Percentiles rank a stretch among this genome's conserved stretches.
Evolutionary conservation across 352 stramenopile species (phyloP).

Genomic region (Phytophthora hybrid): DNA sequence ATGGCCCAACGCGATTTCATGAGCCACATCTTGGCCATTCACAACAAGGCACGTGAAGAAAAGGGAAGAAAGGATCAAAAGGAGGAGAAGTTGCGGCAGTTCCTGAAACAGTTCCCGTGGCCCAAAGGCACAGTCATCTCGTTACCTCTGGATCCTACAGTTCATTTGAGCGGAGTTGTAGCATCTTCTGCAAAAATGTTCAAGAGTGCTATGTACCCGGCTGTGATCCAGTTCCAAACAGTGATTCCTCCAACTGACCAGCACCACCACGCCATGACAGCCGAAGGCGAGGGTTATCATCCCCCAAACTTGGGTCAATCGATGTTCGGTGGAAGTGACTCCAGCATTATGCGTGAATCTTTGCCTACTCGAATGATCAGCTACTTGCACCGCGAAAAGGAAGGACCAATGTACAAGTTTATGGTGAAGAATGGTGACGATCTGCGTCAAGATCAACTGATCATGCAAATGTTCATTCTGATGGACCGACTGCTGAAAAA

Average conservation of each 20-base stretch:
- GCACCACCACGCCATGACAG: slow-evolving; percentile 31
- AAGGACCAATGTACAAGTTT: slow-evolving; percentile 94
- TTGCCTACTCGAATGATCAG: slow-evolving; percentile 80
- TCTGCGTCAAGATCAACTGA: slow-evolving; percentile 99
- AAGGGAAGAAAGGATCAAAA: slow-evolving; percentile 97
- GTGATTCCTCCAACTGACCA: slow-evolving; percentile 63
- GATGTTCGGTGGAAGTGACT: slow-evolving; percentile 65
- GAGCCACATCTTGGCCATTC: slow-evolving; percentile 92
- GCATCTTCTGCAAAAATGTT: slow-evolving; percentile 96
- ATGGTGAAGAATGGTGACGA: slow-evolving; percentile 99
- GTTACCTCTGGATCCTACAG: slow-evolving; percentile 87
- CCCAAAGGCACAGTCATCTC: slow-evolving; percentile 81
- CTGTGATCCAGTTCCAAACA: slow-evolving; percentile 96
- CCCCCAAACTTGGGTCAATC: slow-evolving; percentile 48
- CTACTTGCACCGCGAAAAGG: slow-evolving; percentile 80
- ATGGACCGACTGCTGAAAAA: slow-evolving; percentile 99
- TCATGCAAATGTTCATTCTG: slow-evolving; percentile 99
- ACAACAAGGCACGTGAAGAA: slow-evolving; percentile 93
- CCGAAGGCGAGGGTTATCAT: slow-evolving; percentile 28
- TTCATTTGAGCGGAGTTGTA: slow-evolving; percentile 91
- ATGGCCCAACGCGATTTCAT: slow-evolving; percentile 95
- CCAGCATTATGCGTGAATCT: slow-evolving; percentile 70
- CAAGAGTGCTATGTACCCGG: slow-evolving; percentile 98
- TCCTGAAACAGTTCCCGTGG: slow-evolving; percentile 90
- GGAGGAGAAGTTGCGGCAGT: slow-evolving; percentile 93